These are phyloP conservation scores for Cyphellophora europaea DNA, from an alignment of 2,329 filamentous ascomycete species.

Conservation along the genomic window DNA sequence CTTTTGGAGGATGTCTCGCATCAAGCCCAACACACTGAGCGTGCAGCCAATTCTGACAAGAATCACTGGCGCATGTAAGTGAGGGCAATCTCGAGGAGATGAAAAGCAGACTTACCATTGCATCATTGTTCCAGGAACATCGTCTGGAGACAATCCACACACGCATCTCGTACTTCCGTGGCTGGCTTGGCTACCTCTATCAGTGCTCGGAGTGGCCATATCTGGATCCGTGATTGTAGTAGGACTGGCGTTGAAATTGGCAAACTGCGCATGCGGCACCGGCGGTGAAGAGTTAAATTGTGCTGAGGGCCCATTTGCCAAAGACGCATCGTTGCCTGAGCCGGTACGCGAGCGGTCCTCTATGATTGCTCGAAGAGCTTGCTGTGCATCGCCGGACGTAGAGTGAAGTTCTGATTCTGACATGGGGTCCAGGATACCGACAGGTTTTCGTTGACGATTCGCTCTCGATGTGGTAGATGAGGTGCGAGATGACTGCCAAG, in stretches of 20 bases:
- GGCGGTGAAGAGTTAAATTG: slow-evolving; percentile 36
- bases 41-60: slow-evolving; percentile 55
- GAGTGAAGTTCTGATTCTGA: slow-evolving; percentile 20
- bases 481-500: slow-evolving; percentile 31
- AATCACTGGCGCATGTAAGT: slow-evolving; percentile 34
- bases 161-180: slow-evolving; percentile 47
- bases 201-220: slow-evolving; percentile 43
- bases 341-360: slow-evolving; percentile 24
- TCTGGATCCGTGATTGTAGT: slow-evolving; percentile 42
- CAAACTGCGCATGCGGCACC: slow-evolving; percentile 27
- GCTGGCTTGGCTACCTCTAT: slow-evolving; percentile 42
- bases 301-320: slow-evolving; percentile 11
- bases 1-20: slow-evolving; percentile 33
- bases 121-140: slow-evolving; percentile 48
- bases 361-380: slow-evolving; percentile 37
- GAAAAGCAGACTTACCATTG: slow-evolving; percentile 38
- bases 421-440: slow-evolving; percentile 1
- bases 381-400: slow-evolving; percentile 32
- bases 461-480: slow-evolving; percentile 17
- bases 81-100: not conserved
- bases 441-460: not conserved
- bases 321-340: slow-evolving; percentile 16
- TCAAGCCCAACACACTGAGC: slow-evolving; percentile 48
- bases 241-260: slow-evolving; percentile 36
- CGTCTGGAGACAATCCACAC: slow-evolving; percentile 43